Conservation (phyloP, 371 early-diverging fungal species). For the Synchytrium microbalum region DNA sequence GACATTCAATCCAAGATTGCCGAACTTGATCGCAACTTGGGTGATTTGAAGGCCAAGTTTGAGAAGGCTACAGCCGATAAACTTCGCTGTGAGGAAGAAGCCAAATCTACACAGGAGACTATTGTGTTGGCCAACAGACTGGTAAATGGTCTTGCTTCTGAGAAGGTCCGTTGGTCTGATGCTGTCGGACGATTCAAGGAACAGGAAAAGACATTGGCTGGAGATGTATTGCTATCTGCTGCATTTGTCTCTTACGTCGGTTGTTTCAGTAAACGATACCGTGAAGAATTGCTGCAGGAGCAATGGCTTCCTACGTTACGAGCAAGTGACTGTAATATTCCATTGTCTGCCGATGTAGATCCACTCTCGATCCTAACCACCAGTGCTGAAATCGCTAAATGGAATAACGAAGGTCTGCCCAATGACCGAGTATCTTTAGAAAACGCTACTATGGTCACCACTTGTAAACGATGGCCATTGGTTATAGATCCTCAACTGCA, state of each 20-base stretch:
- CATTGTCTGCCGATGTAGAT: conserved; percentile 44
- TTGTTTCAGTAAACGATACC: conserved; percentile 52
- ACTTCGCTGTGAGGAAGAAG: conserved; percentile 52
- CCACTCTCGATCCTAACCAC: conserved; percentile 46
- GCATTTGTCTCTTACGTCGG: conserved; percentile 56
- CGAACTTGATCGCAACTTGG: conserved; percentile 50
- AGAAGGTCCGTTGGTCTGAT: conserved; percentile 55
- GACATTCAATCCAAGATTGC: conserved; percentile 52
- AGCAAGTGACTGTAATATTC: conserved; percentile 26
- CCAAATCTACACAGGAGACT: conserved; percentile 48
- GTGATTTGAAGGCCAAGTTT: conserved; percentile 46
- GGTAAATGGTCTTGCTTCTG: conserved; percentile 53
- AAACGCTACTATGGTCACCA: conserved; percentile 52
- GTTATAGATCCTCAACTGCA: conserved; percentile 59
- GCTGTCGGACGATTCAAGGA: conserved; percentile 50
- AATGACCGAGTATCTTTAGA: conserved; percentile 53
- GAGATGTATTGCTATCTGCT: conserved; percentile 50
- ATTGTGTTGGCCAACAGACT: conserved; percentile 53
- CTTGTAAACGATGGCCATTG: conserved; percentile 54
- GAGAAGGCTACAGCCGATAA: conserved; percentile 58
- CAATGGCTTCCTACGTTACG: conserved; percentile 44
- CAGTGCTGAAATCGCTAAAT: conserved; percentile 50
- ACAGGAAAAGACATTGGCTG: conserved; percentile 54
- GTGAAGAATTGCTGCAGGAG: conserved; percentile 46
- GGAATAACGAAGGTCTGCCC: conserved; percentile 58